Base-by-base conservation (phyloP, 2,329 filamentous ascomycete genomes). In the Penicillium sp. region DNA sequence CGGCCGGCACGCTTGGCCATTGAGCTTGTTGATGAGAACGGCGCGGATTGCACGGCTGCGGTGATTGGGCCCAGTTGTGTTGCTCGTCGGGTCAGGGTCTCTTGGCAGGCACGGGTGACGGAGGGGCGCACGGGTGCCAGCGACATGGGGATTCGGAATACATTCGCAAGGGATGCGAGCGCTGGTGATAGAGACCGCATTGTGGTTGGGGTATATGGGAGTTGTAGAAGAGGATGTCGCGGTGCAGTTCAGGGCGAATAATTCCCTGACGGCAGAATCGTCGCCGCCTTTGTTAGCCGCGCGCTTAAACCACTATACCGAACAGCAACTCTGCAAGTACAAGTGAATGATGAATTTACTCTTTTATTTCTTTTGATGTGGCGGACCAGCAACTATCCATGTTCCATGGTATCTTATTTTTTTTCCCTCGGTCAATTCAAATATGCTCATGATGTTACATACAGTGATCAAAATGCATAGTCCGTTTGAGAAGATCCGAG, bases 111-210 rank as follows among this genome's bases (percentile, higher is more conserved):
- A 19, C 62, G 60, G 54, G 60, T 56, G 46, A 69, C 57, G 27
- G 65, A 61, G 50, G 73, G 67, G 51, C 67, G 65, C 50, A 64
- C 56, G 3, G 69, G 61, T 23, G 71, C 62, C 54, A 71, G 62
- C 8, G 74, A 74, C 42, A 76, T 61, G 5, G 77, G 74, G 35
- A 79, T 77, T 48, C 70, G 72, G 67, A 81, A 79, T 39, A 75
- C 77, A 48, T 72, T 76, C 60, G 77, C 77, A 55, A 81, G 71
- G 4, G 75, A 78, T 59, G 75, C 70, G 62, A 80, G 76, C 5
- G 76, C 65, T 6, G 75, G 76, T 45, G 72, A 78, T 62, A 71
- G 68, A 45, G 75, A 69, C 63, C 66, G 66, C 70, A 73, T 73
- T 58, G 59, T 66, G 62, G 50, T 58, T 50, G 48, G 57, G 50